Evolutionary conservation across 768 basidiomycete genomes (phyloP).

Genomic region (Termitomyces bulborhizus): DNA sequence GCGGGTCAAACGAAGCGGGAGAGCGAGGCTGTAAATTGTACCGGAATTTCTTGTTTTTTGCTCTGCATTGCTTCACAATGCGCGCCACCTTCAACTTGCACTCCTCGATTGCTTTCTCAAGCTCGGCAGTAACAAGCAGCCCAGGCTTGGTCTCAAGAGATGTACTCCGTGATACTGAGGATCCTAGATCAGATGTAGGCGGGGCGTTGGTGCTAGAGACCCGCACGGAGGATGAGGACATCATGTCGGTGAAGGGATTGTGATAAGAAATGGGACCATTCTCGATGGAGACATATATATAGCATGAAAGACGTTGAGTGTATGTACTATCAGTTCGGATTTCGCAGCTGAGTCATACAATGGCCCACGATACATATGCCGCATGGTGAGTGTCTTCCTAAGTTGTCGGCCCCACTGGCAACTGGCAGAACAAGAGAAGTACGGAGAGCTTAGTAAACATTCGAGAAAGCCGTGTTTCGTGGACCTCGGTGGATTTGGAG

Average conservation of each 20-base stretch:
- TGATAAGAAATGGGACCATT: conserved; percentile 2
- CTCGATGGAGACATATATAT: conserved; percentile 6
- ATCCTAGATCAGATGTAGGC: background rate
- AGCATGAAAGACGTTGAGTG: background rate
- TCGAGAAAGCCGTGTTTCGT: background rate
- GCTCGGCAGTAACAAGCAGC: conserved; percentile 40
- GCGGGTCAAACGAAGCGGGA: background rate
- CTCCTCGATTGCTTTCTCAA: conserved; percentile 41
- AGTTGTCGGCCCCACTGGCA: too few relatives aligned
- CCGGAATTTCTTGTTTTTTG: conserved; percentile 45
- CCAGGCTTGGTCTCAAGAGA: conserved; percentile 32
- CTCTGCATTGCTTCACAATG: conserved; percentile 40
- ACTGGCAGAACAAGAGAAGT: background rate
- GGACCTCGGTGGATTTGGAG: background rate
- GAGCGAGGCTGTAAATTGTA: conserved; percentile 10
- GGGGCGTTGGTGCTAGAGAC: background rate
- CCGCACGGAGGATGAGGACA: conserved; percentile 1
- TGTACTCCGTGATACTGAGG: conserved; percentile 10
- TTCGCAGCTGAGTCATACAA: background rate
- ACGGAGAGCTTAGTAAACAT: background rate
- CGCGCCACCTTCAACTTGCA: conserved; percentile 38
- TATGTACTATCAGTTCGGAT: conserved; percentile 6
- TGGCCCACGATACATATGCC: too few relatives aligned
- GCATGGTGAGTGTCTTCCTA: background rate
- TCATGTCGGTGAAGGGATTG: background rate